Base-by-base conservation (phyloP, 345 rosid genomes). In the Salix brachista region DNA sequence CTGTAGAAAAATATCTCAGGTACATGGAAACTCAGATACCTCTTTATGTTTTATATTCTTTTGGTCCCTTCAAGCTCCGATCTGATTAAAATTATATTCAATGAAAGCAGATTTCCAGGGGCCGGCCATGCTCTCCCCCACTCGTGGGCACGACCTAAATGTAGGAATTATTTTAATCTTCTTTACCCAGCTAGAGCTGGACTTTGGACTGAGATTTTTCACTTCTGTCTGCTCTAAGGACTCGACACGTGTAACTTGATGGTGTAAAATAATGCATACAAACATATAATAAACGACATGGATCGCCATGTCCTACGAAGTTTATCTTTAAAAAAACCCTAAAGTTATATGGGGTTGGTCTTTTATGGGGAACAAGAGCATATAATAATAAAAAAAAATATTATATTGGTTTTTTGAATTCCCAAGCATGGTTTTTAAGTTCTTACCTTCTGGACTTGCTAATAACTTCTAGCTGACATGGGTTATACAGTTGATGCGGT, bases 61-160 rank as follows among this genome's bases (percentile, higher is more conserved):
- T n/a, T 17, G 39, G 36, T 66, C 62, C 25, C 67, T 64, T 42
- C 70, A 32, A 85, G 80, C 74, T 83, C 69, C 75, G 84, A 71
- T 85, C 74, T 23, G 60, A 71, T 48, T 73, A n/a, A 65, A 37
- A 1, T 69, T 74, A 5, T 28, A 54, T 58, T 76, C 37, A 76
- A 52, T 65, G 77, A 37, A 81, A 75, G 76, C 89, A 28, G 83
- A 85, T 82, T 83, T 84, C 79, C 83, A 83, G 84, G 86, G 86
- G 61, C 86, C 84, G 88, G 70, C 86, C 84, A 65, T 86, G 92
- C 83, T 71, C 23, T 56, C 65, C 62, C 28, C 88, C 87, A 86
- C 82, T 82, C 86, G 84, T 83, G 83, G 83, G 83, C 87, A 85
- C 88, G 87, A 84, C 87, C 86, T 65, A 3, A 61, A 62, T 77